Base-by-base conservation (phyloP, 306 rosid genomes). In the Lathyrus tuberosus region DNA sequence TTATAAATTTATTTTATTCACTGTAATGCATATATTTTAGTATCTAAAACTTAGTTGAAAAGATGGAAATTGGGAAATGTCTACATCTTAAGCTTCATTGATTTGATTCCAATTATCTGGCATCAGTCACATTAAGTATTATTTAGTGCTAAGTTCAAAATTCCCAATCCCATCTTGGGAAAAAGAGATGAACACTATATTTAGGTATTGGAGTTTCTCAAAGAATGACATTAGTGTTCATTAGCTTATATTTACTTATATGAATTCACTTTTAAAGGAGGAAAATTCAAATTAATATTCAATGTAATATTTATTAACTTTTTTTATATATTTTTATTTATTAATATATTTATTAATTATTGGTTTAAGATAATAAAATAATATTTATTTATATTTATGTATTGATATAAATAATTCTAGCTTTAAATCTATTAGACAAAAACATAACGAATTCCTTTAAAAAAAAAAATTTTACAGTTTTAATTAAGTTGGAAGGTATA, bases 61-160 rank as follows among this genome's bases (percentile, higher is more conserved):
- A 40, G 8, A 5, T 37, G 13, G 28, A 20, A 31, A 40, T 63
- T 20, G 28, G 18, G 22, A 41, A 77, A 56, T 71, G 63, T 71
- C 66, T 48, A 43, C 62, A 37, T 72, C 64, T 37, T 17, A 68
- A 65, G 54, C 4, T 51, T 18, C 44, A 72, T 56, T 30, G 40
- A 12, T 66, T 35, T 71, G 48, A 78, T 78, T 72, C 79, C 85
- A 53, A 62, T 67, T 72, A 68, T 68, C 81, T 72, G 82, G 79
- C 65, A 70, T 63, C 70, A 69, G 53, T 68, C 67, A 56, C 79
- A 67, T 48, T 62, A 43, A 22, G 6, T 14, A 62, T 56, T 30
- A 15, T 6, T 54, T 24, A 15, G 8, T 5, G 37, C 6, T 52
- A 62, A 59, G 49, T 78, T 72, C 60, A 20, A 41, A 77, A 78